phyloP scores from a whole-genome alignment of 2,329 filamentous ascomycete genomes.

The Microascus cirrosus region DNA sequence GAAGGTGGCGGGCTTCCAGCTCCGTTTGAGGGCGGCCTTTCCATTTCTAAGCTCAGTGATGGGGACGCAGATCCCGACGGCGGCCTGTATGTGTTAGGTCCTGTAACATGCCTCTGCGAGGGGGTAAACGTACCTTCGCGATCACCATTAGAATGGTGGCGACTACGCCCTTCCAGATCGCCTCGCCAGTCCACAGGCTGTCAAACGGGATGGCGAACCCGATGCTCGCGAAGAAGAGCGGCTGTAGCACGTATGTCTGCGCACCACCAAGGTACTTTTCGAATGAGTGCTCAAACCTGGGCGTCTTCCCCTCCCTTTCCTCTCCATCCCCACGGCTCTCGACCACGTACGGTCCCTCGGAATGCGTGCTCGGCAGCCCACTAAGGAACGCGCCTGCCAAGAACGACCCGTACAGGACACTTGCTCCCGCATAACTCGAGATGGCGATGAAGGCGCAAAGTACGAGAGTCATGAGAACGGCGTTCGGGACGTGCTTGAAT shows the following conservation, averaged over 20 bases:
- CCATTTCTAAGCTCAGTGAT: conserved; percentile 18
- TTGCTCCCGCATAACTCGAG: conserved; percentile 22
- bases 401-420: conserved; percentile 24
- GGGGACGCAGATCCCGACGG: conserved; percentile 11
- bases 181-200: conserved; percentile 35
- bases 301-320: conserved; percentile 16
- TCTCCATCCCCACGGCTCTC: conserved; percentile 21
- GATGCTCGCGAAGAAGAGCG: conserved; percentile 47
- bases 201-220: conserved; percentile 51
- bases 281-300: conserved; percentile 25
- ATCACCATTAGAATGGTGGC: conserved; percentile 45
- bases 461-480: conserved; percentile 20
- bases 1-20: conserved; percentile 37
- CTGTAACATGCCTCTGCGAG: not conserved
- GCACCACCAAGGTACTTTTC: conserved; percentile 21
- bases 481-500: conserved; percentile 15
- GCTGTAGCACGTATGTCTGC: conserved; percentile 34
- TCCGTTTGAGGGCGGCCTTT: conserved; percentile 13
- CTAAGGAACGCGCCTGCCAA: conserved; percentile 26
- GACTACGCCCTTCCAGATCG: conserved; percentile 46
- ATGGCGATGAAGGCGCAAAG: conserved; percentile 16
- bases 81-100: conserved; percentile 1
- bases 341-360: conserved; percentile 20
- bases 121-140: conserved; percentile 16
- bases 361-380: conserved; percentile 21